These are phyloP conservation scores for Triticum aestivum DNA, from an alignment of 176 grass and related monocot species.

Conservation along the genomic window DNA sequence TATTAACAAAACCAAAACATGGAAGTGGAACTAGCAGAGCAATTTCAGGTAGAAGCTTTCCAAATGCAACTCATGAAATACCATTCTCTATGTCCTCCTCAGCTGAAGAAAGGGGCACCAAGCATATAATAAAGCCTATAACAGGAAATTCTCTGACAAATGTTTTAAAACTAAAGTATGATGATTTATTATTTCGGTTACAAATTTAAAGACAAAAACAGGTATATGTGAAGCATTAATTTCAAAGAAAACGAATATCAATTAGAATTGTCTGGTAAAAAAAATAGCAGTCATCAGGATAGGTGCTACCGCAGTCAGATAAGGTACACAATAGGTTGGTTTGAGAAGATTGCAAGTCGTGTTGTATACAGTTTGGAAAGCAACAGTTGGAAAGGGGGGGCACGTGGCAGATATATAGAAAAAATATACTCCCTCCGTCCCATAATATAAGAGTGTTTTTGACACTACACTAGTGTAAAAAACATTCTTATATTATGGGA, in stretches of 20 bases:
- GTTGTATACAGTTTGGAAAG: not conserved
- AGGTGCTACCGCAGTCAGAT: not conserved
- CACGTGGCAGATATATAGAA: no score
- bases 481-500: no score
- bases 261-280: not conserved
- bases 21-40: not conserved
- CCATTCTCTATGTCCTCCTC: not conserved
- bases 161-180: not conserved
- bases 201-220: not conserved
- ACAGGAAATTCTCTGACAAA: not conserved
- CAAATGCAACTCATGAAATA: conserved; percentile 3
- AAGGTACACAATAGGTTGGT: not conserved
- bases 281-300: not conserved
- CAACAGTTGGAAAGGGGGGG: not conserved
- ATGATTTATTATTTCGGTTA: not conserved
- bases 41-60: conserved; percentile 13
- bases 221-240: not conserved
- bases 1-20: not conserved
- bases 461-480: no score
- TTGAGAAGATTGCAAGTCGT: not conserved
- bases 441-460: no score
- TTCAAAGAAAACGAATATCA: not conserved
- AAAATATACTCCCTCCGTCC: no score
- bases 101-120: not conserved
- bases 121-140: not conserved